Evolutionary conservation across 345 rosid genomes (phyloP), one percentile per base, ranked within the genome.

Genomic region (Gossypium turneri): DNA sequence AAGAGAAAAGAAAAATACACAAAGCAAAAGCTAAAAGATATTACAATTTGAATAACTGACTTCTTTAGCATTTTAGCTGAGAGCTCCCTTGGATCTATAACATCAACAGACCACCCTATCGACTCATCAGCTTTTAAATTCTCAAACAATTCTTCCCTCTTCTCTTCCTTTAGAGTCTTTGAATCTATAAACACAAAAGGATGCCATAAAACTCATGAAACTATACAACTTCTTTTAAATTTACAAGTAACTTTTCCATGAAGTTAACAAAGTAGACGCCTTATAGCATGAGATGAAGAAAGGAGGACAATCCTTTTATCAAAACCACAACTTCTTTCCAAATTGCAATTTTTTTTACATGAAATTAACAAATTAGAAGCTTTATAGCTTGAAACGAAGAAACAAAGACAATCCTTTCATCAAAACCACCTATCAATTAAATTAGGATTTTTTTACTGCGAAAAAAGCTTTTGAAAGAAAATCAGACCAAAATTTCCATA

Each of bases 51-150:
- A 60, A 11, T 13, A 53, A 87, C 92, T 69, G 43, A 95, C 99
- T 83, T 91, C 72, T 82, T 88, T 1, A 93, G 92, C 99, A 95
- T 95, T 80, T 93, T 91, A 69, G 93, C 85, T 11, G 99, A 95
- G 76, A 95, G 97, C 81, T 90, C 98, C 77, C 86, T 86, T 4
- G 97, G 97, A 82, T 92, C 99, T 79, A 93, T 95, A 79, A 95
- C 87, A 86, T 95, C 99, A 75, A 91, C 94, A 61, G 88, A 94
- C 99, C 98, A 95, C 70, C 98, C 97, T 82, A 95, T 74, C 29
- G 91, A 93, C 9, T 88, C 87, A 52, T 91, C 81, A 52, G 82
- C 88, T 86, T 95, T 91, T 56, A 93, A 78, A 50, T 47, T 82
- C 81, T 90, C 99, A 67, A 88, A 95, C 55, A 93, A 74, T 22